These are phyloP conservation scores for Pythium folliculosum DNA, from an alignment of 352 stramenopile species.

Conservation along the genomic window DNA sequence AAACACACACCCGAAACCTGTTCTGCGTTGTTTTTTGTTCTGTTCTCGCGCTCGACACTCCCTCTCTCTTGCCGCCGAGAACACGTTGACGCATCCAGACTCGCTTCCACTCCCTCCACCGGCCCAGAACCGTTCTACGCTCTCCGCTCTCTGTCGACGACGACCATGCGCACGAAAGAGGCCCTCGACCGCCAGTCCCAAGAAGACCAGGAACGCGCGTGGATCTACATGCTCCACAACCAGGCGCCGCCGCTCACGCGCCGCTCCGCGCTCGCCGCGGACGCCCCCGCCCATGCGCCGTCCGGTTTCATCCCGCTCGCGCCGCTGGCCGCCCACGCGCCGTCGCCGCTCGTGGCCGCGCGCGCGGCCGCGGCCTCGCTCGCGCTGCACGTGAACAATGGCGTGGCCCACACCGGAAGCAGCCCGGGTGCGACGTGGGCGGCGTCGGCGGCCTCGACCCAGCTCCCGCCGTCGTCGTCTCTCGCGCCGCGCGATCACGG, in stretches of 20 bases:
- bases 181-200: constrained; percentile 40
- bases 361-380: constrained; percentile 25
- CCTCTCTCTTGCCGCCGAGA: background rate
- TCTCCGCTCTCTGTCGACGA: background rate
- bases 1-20: background rate
- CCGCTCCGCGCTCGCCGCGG: constrained; percentile 13
- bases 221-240: constrained; percentile 60
- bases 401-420: background rate
- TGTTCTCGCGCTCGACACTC: constrained; percentile 1
- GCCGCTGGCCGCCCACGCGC: constrained; percentile 21
- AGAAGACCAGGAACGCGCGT: constrained; percentile 47
- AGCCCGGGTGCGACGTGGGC: constrained; percentile 12
- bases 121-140: constrained; percentile 1
- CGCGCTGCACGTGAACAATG: constrained; percentile 19
- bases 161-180: constrained; percentile 50
- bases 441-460: background rate
- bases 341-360: constrained; percentile 25
- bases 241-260: constrained; percentile 42
- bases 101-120: background rate
- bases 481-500: background rate
- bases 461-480: background rate
- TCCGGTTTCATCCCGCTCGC: constrained; percentile 29
- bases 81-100: constrained; percentile 2
- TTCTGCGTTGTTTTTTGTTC: constrained; percentile 4
- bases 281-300: constrained; percentile 1